phyloP scores from a whole-genome alignment of 768 basidiomycete species.

The Leccinum arenicola region DNA sequence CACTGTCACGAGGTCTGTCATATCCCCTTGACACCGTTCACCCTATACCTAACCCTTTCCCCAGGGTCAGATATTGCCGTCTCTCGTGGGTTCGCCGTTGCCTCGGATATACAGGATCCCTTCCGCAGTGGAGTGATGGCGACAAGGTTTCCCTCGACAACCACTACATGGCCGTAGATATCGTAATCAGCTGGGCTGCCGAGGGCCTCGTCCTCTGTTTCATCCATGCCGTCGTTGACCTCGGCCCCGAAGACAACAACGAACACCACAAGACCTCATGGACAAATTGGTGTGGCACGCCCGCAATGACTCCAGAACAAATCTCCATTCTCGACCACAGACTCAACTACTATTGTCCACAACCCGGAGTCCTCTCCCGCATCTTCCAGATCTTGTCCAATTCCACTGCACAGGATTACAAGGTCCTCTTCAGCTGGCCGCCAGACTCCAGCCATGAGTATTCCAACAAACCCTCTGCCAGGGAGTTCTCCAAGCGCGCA shows the following conservation, averaged over 20 bases:
- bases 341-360: slow-evolving; percentile 54
- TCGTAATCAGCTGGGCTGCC: slow-evolving; percentile 88
- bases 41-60: slow-evolving; percentile 24
- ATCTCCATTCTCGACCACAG: slow-evolving; percentile 56
- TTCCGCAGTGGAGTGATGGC: slow-evolving; percentile 55
- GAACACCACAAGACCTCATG: slow-evolving; percentile 70
- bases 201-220: slow-evolving; percentile 87
- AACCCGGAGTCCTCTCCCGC: slow-evolving; percentile 49
- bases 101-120: slow-evolving; percentile 64
- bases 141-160: slow-evolving; percentile 68
- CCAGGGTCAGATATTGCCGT: slow-evolving; percentile 76
- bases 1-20: slow-evolving; percentile 69
- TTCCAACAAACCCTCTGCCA: slow-evolving; percentile 40
- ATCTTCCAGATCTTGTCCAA: slow-evolving; percentile 81
- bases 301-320: slow-evolving; percentile 54
- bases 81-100: slow-evolving; percentile 68
- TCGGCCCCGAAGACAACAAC: slow-evolving; percentile 68
- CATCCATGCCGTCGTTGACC: slow-evolving; percentile 79
- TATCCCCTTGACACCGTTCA: slow-evolving; percentile 1
- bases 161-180: slow-evolving; percentile 83
- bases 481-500: slow-evolving; percentile 56
- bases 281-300: slow-evolving; percentile 90
- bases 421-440: slow-evolving; percentile 73
- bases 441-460: slow-evolving; percentile 48
- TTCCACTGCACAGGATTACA: slow-evolving; percentile 43